Evolutionary conservation across 164 flowering plant species (phyloP).

Genomic region (Magnolia officinalis): DNA sequence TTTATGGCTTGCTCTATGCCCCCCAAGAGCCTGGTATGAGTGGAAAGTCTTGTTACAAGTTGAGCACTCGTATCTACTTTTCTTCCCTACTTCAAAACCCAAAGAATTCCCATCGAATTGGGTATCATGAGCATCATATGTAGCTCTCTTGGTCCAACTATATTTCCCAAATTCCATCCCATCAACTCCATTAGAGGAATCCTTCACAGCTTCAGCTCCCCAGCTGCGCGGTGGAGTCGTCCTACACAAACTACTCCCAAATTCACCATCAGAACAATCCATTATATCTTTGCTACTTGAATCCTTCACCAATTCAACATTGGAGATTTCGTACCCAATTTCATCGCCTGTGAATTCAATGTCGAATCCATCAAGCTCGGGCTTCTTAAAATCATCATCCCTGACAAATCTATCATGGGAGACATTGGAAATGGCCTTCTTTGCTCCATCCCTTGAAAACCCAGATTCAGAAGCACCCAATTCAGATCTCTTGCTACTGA

Average conservation of each 20-base stretch:
- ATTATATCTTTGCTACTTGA: constrained; percentile 8
- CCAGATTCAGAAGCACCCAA: constrained; percentile 33
- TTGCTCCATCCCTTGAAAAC: constrained; percentile 21
- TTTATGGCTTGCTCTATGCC: constrained; percentile 50
- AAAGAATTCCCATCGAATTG: constrained; percentile 17
- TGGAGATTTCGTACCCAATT: constrained; percentile 23
- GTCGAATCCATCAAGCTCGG: neutral
- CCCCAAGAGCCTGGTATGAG: constrained; percentile 54
- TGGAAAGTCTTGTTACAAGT: constrained; percentile 44
- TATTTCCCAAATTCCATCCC: constrained; percentile 22
- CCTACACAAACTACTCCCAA: constrained; percentile 17
- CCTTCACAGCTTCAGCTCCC: constrained; percentile 11
- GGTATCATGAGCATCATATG: constrained; percentile 11
- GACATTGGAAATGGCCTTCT: constrained; percentile 34
- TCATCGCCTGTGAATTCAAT: constrained; percentile 8
- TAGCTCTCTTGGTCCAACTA: constrained; percentile 22
- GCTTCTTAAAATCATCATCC: constrained; percentile 17
- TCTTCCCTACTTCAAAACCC: constrained; percentile 11
- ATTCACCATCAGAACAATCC: constrained; percentile 17
- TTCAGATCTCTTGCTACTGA: constrained; percentile 33
- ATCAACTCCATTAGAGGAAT: constrained; percentile 2
- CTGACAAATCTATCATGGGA: constrained; percentile 38
- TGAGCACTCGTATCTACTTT: constrained; percentile 39
- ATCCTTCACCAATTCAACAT: constrained; percentile 25
- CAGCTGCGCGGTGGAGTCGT: neutral